Base-by-base conservation (phyloP, 1,139 yeast species). In the Geotrichum histeridarum region DNA sequence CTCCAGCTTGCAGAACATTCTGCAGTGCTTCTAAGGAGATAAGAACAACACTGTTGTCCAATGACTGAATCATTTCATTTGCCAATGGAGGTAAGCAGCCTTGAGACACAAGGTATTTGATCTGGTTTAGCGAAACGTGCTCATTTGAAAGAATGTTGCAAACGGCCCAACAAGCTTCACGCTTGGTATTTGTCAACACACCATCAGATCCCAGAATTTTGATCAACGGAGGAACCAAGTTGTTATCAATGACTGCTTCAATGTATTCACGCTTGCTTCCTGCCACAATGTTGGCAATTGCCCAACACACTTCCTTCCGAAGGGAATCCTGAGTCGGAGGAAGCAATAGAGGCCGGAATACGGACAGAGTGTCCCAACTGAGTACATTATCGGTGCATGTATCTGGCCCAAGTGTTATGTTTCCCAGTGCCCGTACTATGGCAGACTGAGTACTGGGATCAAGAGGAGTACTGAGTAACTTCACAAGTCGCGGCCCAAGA, bases 121-220 rank as follows among this genome's bases (percentile, higher is more conserved):
- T 91, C 71, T 90, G 96, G 54, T 89, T 96, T 5, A 98, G 98
- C 12, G 45, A 17, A 6, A 17, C 30, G 8, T 48, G 86, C 78
- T 35, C 97, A 98, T 64, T 98, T 15, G 96, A 86, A 14, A 96
- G 87, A 43, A 99, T 99, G 70, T 93, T 94, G 36, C 98, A 90
- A 63, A 93, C 86, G 36, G 98, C 99, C 99, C 99, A 93, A 77
- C 99, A 91, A 7, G 99, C 99, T 75, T 93, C 99, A 73, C 91
- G 93, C 71, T 89, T 87, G 42, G 98, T 91, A 75, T 89, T 90
- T 76, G 89, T 90, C 9, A 30, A 11, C 11, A 36, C 42, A 2
- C 32, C 31, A 68, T 93, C 99, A 59, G 95, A 97, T 46, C 78
- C 74, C 68, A 94, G 78, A 65, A 93, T 77, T 70, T 90, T 84